phyloP scores from a whole-genome alignment of 306 rosid species.

The Calophaca sinica region DNA sequence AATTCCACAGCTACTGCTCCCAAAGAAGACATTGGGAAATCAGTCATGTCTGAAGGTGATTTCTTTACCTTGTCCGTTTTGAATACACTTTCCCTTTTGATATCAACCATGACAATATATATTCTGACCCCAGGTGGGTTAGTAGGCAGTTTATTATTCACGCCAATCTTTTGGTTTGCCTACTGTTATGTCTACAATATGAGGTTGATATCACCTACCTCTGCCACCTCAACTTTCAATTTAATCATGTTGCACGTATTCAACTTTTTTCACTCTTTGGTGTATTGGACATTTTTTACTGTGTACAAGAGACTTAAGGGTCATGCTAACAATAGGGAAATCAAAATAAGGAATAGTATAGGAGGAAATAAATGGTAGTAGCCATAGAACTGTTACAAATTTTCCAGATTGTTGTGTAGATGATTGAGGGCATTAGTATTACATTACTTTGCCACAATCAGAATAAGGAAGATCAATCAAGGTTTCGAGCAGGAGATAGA shows the following conservation, averaged over 20 bases:
- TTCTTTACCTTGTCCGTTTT: background rate
- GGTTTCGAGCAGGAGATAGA: too few relatives aligned
- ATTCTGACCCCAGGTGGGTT: constrained; percentile 38
- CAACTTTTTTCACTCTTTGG: background rate
- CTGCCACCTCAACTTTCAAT: background rate
- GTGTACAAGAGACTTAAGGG: background rate
- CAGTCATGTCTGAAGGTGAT: background rate
- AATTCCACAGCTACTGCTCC: background rate
- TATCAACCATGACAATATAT: constrained; percentile 24
- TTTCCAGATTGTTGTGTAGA: background rate
- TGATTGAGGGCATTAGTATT: background rate
- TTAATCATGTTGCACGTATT: background rate
- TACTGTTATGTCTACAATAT: constrained; percentile 26
- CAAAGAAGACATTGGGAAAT: background rate
- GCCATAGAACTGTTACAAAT: background rate
- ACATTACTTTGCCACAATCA: too few relatives aligned
- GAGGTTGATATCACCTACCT: constrained; percentile 16
- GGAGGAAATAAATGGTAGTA: constrained; percentile 34
- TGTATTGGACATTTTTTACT: background rate
- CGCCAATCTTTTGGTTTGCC: constrained; percentile 7
- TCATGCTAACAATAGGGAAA: background rate
- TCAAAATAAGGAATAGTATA: background rate
- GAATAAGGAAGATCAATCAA: too few relatives aligned
- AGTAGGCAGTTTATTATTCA: background rate
- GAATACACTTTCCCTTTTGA: constrained; percentile 9